Evolutionary conservation across 371 early-diverging fungal species (phyloP).

Genomic region (Mucor piriformis): DNA sequence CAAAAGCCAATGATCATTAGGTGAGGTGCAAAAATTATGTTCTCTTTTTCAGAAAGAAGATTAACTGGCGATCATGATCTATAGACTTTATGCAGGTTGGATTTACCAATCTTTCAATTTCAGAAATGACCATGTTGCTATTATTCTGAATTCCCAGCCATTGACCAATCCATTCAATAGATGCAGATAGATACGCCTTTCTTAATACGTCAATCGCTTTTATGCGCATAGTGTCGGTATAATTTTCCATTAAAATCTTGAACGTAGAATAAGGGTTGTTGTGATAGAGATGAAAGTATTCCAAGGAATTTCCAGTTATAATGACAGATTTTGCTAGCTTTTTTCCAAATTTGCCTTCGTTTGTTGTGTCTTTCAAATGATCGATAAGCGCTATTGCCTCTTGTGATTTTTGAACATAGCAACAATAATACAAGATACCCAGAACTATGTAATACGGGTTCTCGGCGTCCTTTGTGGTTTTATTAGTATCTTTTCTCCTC

Average conservation of each 20-base stretch:
- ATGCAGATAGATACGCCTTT: slow-evolving; percentile 21
- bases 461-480: background rate
- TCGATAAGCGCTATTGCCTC: background rate
- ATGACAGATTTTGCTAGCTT: slow-evolving; percentile 7
- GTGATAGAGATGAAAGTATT: slow-evolving; percentile 19
- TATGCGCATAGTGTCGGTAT: slow-evolving; percentile 10
- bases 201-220: slow-evolving; percentile 13
- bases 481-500: background rate
- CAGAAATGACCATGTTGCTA: background rate
- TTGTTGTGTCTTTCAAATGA: background rate
- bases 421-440: slow-evolving; percentile 10
- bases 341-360: slow-evolving; percentile 20
- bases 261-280: slow-evolving; percentile 18
- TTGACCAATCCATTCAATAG: slow-evolving; percentile 14
- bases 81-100: slow-evolving; percentile 21
- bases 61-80: slow-evolving; percentile 12
- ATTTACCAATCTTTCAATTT: slow-evolving; percentile 8
- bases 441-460: slow-evolving; percentile 12
- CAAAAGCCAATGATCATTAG: too few relatives aligned
- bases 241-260: slow-evolving; percentile 6
- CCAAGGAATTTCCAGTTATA: slow-evolving; percentile 7
- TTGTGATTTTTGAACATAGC: slow-evolving; percentile 1
- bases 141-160: slow-evolving; percentile 21
- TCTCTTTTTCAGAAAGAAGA: slow-evolving; percentile 17
- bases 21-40: too few relatives aligned